Conservation (phyloP, 768 basidiomycete genomes). For the Hygrocybe punicea region DNA sequence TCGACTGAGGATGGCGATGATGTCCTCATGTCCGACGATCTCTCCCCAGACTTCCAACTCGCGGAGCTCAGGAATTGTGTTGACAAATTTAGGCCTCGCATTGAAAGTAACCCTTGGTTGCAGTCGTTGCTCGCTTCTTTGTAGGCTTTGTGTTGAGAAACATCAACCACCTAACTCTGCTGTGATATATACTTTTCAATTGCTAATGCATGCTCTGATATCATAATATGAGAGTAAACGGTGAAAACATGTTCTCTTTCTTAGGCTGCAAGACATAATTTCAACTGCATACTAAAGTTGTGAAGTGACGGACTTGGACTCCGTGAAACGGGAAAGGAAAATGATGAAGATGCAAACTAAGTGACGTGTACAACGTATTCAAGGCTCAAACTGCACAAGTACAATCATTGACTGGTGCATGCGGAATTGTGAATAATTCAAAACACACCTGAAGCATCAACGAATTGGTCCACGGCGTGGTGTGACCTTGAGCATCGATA, state of each 20-base stretch:
- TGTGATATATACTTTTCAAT: too few relatives aligned
- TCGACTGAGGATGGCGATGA: constrained; percentile 50
- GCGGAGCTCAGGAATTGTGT: constrained; percentile 58
- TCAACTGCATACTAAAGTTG: too few relatives aligned
- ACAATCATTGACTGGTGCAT: not conserved
- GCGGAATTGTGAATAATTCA: not conserved
- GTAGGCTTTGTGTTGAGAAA: constrained; percentile 21
- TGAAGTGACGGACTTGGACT: too few relatives aligned
- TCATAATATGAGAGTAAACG: too few relatives aligned
- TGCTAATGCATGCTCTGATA: too few relatives aligned
- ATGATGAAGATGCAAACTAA: too few relatives aligned
- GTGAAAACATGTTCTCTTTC: too few relatives aligned
- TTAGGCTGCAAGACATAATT: too few relatives aligned
- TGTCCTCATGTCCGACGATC: constrained; percentile 40
- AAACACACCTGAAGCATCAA: constrained; percentile 37
- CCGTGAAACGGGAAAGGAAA: too few relatives aligned
- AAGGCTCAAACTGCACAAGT: not conserved
- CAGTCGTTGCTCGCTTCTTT: constrained; percentile 50
- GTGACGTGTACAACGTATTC: too few relatives aligned
- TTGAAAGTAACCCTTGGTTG: constrained; percentile 80
- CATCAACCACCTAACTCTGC: not conserved
- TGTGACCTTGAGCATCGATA: constrained; percentile 34
- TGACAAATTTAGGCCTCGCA: constrained; percentile 58
- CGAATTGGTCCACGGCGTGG: constrained; percentile 45
- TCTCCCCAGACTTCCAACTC: constrained; percentile 43